phyloP scores from a whole-genome alignment of 208 protist species.

The Trypanosoma grayi region DNA sequence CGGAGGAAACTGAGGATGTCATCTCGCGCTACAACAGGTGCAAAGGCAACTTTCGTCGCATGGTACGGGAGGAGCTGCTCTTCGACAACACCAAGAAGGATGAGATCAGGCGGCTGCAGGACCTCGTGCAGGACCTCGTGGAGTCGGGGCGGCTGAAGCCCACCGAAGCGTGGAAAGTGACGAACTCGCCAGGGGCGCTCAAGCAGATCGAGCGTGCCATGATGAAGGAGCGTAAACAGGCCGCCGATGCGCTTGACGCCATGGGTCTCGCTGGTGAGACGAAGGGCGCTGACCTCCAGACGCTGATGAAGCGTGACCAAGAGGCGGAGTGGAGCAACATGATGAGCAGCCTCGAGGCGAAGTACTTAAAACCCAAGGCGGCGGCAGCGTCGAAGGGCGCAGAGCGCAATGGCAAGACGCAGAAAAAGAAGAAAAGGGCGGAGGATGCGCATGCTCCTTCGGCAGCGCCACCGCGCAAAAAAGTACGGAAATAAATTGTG shows the following conservation, averaged over 20 bases:
- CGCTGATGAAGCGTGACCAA: slow-evolving; percentile 65
- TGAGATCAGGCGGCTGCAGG: slow-evolving; percentile 55
- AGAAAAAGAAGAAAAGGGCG: slow-evolving; percentile 18
- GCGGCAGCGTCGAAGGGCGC: slow-evolving; percentile 3
- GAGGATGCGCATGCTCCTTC: background rate
- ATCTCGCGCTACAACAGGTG: slow-evolving; percentile 47
- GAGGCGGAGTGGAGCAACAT: slow-evolving; percentile 55
- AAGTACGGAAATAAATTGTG: slow-evolving; percentile 2
- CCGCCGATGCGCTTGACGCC: slow-evolving; percentile 50
- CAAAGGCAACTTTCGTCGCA: slow-evolving; percentile 70
- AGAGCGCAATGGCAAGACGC: too few species aligned
- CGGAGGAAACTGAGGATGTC: slow-evolving; percentile 68
- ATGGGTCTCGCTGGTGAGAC: slow-evolving; percentile 33
- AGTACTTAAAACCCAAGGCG: slow-evolving; percentile 43
- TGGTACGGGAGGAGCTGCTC: slow-evolving; percentile 66
- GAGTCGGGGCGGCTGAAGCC: slow-evolving; percentile 25
- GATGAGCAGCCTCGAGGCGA: slow-evolving; percentile 54
- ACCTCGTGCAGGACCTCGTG: slow-evolving; percentile 38
- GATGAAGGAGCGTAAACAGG: slow-evolving; percentile 59
- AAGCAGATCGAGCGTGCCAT: slow-evolving; percentile 43
- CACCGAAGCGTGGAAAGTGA: slow-evolving; percentile 38
- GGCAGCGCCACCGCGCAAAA: slow-evolving; percentile 11
- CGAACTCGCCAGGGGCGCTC: slow-evolving; percentile 31
- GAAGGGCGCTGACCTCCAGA: slow-evolving; percentile 20
- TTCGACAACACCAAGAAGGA: slow-evolving; percentile 70